Base-by-base conservation (phyloP, 805 yeast genomes). In the Nakazawaea laoshanensis region DNA sequence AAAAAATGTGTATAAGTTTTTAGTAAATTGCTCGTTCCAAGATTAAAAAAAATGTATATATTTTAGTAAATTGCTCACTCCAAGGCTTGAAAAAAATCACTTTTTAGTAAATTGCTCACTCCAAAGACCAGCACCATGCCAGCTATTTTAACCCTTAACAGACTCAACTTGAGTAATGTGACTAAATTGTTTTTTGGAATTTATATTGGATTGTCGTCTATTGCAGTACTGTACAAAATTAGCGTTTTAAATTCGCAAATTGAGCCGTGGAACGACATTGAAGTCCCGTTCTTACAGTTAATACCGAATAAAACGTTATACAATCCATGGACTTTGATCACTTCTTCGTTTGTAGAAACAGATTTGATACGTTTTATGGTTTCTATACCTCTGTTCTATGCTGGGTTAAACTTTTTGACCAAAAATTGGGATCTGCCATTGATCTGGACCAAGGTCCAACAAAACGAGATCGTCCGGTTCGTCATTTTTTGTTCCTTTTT, bases 271-370 rank as follows among this genome's bases (percentile, higher is more conserved):
- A 59, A 58, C 27, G 59, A 61, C 19, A 57, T 77, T 20, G 49
- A 61, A 13, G 67, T 75, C 5, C 86, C 83, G 3, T 9, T 30
- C 15, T 45, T 81, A 26, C 86, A 82, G 53, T 59, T 81, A 52
- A 69, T 81, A 5, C 88, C 89, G 9, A 53, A 64, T 17, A 59
- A 64, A 33, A 62, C 76, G 0, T 43, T 77, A 3, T 59, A 55
- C 34, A 61, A 73, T 40, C 87, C 87, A 4, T 74, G 83, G 79
- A 80, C 80, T 1, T 44, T 79, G 2, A 48, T 70, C 19, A 65
- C 78, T 3, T 66, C 84, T 1, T 69, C 79, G n/a, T 76, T 78
- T 48, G 71, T 79, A 3, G 87, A 80, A 46, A 63, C 66, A 5
- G 55, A 71, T 6, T 30, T 70, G 3, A 46, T 71, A 42, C 60